Conservation (phyloP, 257 asterid genomes). For the Solanum boliviense region DNA sequence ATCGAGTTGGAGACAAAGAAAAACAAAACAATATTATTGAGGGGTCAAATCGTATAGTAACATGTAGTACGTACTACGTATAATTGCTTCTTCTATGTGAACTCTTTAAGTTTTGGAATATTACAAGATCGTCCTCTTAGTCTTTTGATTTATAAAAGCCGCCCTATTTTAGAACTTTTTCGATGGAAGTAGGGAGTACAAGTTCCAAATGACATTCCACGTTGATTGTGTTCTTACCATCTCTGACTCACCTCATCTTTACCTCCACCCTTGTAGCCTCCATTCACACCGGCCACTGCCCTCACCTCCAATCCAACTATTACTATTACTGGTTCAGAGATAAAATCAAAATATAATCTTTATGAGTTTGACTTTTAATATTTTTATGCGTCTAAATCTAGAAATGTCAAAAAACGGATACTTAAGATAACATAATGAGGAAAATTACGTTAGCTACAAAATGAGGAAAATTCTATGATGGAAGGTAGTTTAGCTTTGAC, state of each 20-base stretch:
- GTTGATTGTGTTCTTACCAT: rapidly evolving
- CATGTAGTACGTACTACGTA: background rate
- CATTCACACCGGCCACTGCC: background rate
- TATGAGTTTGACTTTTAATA: background rate
- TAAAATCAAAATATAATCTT: background rate
- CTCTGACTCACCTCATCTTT: background rate
- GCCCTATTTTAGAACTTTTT: background rate
- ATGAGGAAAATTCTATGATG: background rate
- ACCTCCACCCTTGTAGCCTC: rapidly evolving
- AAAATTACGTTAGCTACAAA: background rate
- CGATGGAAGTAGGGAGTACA: background rate
- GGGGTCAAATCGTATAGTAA: background rate
- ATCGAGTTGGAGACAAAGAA: background rate
- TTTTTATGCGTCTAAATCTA: background rate
- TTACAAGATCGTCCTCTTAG: background rate
- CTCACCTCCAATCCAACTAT: background rate
- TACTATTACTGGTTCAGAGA: too few relatives aligned
- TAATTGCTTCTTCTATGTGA: background rate
- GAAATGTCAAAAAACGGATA: background rate
- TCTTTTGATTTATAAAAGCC: background rate
- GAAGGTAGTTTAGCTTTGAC: background rate
- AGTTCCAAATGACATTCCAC: background rate
- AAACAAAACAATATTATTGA: background rate
- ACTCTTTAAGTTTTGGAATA: background rate
- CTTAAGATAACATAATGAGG: background rate